These are phyloP conservation scores for Coemansia sp. DNA, from an alignment of 192 early-diverging fungal genomes.

Conservation along the genomic window DNA sequence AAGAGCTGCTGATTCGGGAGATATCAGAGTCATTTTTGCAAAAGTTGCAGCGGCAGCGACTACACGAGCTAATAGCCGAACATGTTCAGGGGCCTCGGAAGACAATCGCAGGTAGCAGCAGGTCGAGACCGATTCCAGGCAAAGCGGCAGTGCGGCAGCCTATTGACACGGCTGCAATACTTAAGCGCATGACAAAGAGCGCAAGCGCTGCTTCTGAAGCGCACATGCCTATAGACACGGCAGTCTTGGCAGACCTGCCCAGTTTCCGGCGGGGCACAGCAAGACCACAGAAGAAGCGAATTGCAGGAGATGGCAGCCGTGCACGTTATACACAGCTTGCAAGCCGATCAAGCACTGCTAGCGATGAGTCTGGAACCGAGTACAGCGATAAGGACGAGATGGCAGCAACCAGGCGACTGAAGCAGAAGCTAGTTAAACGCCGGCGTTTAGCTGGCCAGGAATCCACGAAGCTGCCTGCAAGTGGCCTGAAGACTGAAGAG, in stretches of 20 bases:
- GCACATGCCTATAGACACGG: slow-evolving; percentile 16
- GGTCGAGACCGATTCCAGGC: background rate
- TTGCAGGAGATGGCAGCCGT: background rate
- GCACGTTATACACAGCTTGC: background rate
- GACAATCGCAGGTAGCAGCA: background rate
- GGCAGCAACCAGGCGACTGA: background rate
- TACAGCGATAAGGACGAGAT: slow-evolving; percentile 2
- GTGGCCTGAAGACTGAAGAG: background rate
- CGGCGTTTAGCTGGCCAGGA: background rate
- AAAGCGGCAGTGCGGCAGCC: slow-evolving; percentile 6
- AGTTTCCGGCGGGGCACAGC: slow-evolving; percentile 36
- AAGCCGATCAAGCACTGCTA: background rate
- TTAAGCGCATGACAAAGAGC: slow-evolving; percentile 33
- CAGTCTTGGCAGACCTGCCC: slow-evolving; percentile 40
- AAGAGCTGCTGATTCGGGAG: slow-evolving; percentile 46
- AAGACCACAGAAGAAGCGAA: background rate
- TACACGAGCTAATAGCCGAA: slow-evolving; percentile 17
- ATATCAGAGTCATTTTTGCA: slow-evolving; percentile 38
- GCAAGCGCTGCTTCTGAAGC: slow-evolving; percentile 12
- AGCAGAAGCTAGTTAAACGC: background rate
- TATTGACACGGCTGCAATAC: slow-evolving; percentile 28
- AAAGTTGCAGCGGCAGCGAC: slow-evolving; percentile 26
- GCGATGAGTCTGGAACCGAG: slow-evolving; percentile 1
- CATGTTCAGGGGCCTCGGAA: slow-evolving; percentile 9
- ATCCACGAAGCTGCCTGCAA: background rate